These are phyloP conservation scores for Trichocomaceae sp. DNA, from an alignment of 2,329 filamentous ascomycete species.

Conservation along the genomic window DNA sequence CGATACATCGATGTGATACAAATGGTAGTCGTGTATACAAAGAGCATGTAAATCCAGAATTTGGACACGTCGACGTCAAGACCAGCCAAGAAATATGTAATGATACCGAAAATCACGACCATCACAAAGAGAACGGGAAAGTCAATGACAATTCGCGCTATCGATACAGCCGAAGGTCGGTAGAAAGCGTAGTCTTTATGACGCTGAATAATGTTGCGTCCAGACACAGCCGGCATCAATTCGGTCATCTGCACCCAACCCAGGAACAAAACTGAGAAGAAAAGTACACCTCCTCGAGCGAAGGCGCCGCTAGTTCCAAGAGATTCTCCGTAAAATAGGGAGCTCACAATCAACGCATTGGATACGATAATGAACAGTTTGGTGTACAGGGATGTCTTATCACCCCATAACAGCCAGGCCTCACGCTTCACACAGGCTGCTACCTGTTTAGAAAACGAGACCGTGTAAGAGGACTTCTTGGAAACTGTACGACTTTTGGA, in stretches of 20 bases:
- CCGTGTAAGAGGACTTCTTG: slow-evolving; percentile 68
- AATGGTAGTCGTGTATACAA: slow-evolving; percentile 58
- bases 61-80: slow-evolving; percentile 55
- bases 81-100: slow-evolving; percentile 60
- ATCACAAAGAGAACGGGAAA: slow-evolving; percentile 55
- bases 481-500: slow-evolving; percentile 59
- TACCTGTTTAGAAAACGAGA: slow-evolving; percentile 56
- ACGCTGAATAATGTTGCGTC: slow-evolving; percentile 61
- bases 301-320: slow-evolving; percentile 57
- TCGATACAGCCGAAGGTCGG: slow-evolving; percentile 58
- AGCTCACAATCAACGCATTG: slow-evolving; percentile 68
- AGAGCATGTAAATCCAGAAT: slow-evolving; percentile 61
- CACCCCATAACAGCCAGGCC: slow-evolving; percentile 70
- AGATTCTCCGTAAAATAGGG: slow-evolving; percentile 66
- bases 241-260: slow-evolving; percentile 70
- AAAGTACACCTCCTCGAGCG: slow-evolving; percentile 55
- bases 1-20: slow-evolving; percentile 59
- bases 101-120: slow-evolving; percentile 54
- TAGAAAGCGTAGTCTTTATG: slow-evolving; percentile 65
- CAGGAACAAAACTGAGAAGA: slow-evolving; percentile 62
- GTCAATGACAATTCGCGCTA: slow-evolving; percentile 58
- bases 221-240: slow-evolving; percentile 68
- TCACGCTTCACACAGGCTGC: slow-evolving; percentile 55
- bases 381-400: slow-evolving; percentile 67
- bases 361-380: slow-evolving; percentile 73